A percentile compares a stretch with the other conserved stretches of the same genome.
Evolutionary conservation across 345 rosid genomes (phyloP).

Genomic region (Trapa incisa): DNA sequence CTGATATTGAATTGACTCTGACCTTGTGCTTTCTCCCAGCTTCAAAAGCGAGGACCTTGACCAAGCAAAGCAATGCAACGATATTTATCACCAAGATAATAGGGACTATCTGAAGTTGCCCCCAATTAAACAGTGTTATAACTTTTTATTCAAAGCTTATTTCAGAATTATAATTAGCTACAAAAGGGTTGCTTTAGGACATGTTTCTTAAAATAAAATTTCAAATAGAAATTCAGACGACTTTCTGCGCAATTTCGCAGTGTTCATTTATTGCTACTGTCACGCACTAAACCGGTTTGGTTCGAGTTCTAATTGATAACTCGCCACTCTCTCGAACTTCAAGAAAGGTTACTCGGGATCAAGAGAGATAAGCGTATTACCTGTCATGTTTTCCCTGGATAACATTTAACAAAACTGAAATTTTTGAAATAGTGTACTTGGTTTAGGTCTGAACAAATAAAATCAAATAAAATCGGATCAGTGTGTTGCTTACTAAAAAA

Average conservation of each 20-base stretch:
- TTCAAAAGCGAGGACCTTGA: constrained; percentile 78
- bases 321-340: too few species aligned
- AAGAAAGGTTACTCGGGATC: too few species aligned
- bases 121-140: neutral
- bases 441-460: too few species aligned
- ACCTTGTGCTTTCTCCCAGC: constrained; percentile 75
- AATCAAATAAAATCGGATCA: too few species aligned
- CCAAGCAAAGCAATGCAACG: neutral
- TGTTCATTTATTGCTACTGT: neutral
- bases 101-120: neutral
- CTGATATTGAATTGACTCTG: constrained; percentile 79
- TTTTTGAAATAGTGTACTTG: too few species aligned
- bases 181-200: neutral
- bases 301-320: too few species aligned
- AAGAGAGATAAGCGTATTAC: too few species aligned
- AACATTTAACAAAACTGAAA: too few species aligned
- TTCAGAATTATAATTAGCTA: neutral
- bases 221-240: neutral
- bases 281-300: too few species aligned
- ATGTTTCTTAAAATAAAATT: neutral
- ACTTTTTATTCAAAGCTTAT: neutral
- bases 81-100: neutral
- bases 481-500: too few species aligned
- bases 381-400: too few species aligned
- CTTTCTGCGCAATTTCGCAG: neutral